Conservation (phyloP, 1,139 yeast species). For the Meyerozyma guilliermondii region DNA sequence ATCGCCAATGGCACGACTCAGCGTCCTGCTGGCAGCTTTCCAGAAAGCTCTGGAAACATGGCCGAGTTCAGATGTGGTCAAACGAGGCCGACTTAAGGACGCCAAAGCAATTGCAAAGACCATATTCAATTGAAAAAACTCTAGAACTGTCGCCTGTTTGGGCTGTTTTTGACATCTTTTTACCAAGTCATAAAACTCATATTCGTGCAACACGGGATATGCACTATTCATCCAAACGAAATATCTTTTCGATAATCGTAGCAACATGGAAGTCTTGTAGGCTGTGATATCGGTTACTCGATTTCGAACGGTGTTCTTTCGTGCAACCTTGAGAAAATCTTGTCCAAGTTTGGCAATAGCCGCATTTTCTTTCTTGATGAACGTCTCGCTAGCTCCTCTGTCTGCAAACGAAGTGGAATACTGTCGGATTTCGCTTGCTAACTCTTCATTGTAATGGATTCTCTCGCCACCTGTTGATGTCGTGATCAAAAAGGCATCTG, state of each 20-base stretch:
- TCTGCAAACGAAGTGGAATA: background rate
- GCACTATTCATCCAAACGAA: slow-evolving; percentile 3
- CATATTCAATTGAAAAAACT: slow-evolving; percentile 1
- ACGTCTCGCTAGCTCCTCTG: background rate
- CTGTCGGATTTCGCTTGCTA: background rate
- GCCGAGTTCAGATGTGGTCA: background rate
- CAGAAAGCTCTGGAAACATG: slow-evolving; percentile 1
- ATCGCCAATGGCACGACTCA: background rate
- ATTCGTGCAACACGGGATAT: slow-evolving; percentile 2
- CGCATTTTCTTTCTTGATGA: background rate
- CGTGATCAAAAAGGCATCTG: background rate
- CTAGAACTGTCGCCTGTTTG: background rate
- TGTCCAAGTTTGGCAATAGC: background rate
- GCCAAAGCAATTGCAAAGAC: slow-evolving; percentile 2
- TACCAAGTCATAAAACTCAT: background rate
- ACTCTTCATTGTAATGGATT: background rate
- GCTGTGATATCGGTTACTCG: slow-evolving; percentile 1
- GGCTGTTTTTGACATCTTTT: background rate
- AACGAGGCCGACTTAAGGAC: background rate
- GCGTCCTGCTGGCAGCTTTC: background rate
- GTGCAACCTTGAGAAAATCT: slow-evolving; percentile 1
- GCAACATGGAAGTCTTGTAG: background rate
- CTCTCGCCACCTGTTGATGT: background rate
- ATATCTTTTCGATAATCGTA: background rate
- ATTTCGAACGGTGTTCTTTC: background rate